Base-by-base conservation (phyloP, 495 filamentous ascomycete species). In the Xylaria flabelliformis region DNA sequence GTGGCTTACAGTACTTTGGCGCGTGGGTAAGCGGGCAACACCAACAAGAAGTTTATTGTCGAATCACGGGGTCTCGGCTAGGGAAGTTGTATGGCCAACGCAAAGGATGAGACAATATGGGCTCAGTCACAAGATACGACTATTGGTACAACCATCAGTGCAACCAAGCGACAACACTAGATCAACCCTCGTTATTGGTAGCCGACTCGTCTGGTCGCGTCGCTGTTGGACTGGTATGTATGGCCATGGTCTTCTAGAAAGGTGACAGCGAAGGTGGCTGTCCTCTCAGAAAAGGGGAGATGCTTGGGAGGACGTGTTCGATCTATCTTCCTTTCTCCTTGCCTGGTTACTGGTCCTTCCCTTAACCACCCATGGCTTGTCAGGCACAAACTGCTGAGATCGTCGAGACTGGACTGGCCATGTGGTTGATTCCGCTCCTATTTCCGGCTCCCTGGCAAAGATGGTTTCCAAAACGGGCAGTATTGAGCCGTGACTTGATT, bases 371-470 rank as follows among this genome's bases (percentile, higher is more conserved):
- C 10, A 26, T 24, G 42, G 13, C 32, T 41, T n/a, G 46, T 67
- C 65, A 67, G 65, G 65, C 65, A 67, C 65, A 67, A 67, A 67
- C 50, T 17, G 50, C 8, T n/a, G 34, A 67, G 17, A 32, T 41
- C 19, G 34, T 41, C 48, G 50, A 56, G 21, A 8, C 39, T 12
- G 12, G 39, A 42, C 39, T 42, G 19, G 46, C 46, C 64, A 29
- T 66, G 64, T 36, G 64, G 39, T 51, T 51, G 64, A 24, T 51
- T 32, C 5, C 9, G 17, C 34, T 56, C 61, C 36, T 42, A 44
- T 44, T 44, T 29, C 21, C 48, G 48, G 65, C 48, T 56, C 21
- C 48, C n/a, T 67, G 44, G 17, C n/a, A 13, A 48, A 15, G 26
- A 34, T 15, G 17, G 1, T 32, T 42, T 15, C 65, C 50, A 12